These are phyloP conservation scores for Sorghum bicolor DNA, from an alignment of 176 grass and related monocot species.

Conservation along the genomic window DNA sequence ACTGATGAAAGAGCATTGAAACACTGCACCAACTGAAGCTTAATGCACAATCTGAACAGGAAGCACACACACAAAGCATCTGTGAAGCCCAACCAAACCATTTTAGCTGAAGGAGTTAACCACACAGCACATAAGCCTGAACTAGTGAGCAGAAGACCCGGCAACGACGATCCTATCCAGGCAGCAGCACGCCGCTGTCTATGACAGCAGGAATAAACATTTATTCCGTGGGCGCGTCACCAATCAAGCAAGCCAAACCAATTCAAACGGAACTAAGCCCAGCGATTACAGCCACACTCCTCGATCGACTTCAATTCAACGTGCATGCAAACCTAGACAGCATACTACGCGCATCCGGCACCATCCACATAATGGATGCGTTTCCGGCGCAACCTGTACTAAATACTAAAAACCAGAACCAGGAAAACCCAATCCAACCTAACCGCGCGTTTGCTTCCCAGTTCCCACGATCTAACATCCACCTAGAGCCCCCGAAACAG, in stretches of 20 bases:
- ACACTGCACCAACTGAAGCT: neutral
- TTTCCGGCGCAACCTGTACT: neutral
- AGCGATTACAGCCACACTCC: neutral
- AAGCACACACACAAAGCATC: neutral
- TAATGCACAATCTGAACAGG: neutral
- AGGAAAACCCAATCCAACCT: neutral
- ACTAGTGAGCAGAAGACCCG: neutral
- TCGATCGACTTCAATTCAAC: neutral
- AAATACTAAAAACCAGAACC: too few relatives aligned
- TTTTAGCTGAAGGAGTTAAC: neutral
- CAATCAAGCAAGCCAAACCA: constrained; percentile 8
- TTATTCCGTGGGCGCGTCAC: neutral
- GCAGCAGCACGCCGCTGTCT: neutral
- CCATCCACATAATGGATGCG: neutral
- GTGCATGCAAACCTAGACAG: neutral
- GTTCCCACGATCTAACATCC: constrained; percentile 16
- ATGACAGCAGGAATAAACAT: neutral
- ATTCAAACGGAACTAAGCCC: neutral
- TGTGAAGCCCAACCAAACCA: neutral
- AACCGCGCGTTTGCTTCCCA: neutral
- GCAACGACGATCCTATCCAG: neutral
- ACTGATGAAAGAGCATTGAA: neutral
- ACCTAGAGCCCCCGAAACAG: neutral
- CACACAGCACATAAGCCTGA: neutral
- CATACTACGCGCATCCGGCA: neutral